Evolutionary conservation across 371 early-diverging fungal species (phyloP).

Genomic region (Actinomortierella ambigua): DNA sequence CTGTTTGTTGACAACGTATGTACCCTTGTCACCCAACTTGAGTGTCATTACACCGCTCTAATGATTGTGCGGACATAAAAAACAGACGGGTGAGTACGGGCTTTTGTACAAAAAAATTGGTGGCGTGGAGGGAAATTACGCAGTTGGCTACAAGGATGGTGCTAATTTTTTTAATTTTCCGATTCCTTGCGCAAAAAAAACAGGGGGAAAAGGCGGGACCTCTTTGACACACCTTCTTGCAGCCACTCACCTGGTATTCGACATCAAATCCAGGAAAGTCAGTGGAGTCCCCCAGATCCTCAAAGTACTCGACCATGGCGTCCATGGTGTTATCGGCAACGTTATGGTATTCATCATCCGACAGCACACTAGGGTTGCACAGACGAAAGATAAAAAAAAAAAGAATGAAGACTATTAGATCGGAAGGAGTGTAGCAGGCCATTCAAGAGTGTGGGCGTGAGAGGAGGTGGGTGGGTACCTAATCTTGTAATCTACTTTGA

Average conservation of each 20-base stretch:
- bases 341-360: slow-evolving; percentile 70
- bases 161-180: no score
- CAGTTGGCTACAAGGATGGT: background rate
- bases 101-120: background rate
- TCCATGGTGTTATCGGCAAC: slow-evolving; percentile 75
- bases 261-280: slow-evolving; percentile 81
- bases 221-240: slow-evolving; percentile 38
- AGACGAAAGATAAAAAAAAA: no score
- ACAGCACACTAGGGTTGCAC: slow-evolving; percentile 58
- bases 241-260: slow-evolving; percentile 75
- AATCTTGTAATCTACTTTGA: no score
- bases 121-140: background rate
- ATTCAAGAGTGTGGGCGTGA: no score
- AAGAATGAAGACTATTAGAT: no score
- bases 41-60: slow-evolving; percentile 89
- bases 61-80: background rate
- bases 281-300: slow-evolving; percentile 77
- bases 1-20: slow-evolving; percentile 98
- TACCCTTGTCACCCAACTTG: slow-evolving; percentile 83
- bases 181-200: no score
- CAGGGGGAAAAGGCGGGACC: background rate
- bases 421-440: no score
- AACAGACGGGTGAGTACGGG: background rate
- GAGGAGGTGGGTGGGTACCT: no score
- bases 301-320: slow-evolving; percentile 72